phyloP scores from a whole-genome alignment of 306 rosid genomes.

The Trifolium subterraneum region DNA sequence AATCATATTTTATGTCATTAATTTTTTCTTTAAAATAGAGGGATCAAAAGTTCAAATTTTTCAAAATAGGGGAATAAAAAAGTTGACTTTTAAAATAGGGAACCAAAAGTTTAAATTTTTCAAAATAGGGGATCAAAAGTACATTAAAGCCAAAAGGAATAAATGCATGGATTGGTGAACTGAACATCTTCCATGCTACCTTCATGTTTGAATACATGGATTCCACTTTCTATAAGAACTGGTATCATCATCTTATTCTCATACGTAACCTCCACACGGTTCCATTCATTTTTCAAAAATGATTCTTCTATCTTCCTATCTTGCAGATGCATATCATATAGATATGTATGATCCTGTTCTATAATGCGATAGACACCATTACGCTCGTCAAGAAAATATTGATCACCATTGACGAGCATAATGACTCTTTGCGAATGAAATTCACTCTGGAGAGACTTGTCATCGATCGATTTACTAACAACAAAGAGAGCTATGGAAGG shows the following conservation, averaged over 20 bases:
- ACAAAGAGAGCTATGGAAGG: neutral
- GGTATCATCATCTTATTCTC: neutral
- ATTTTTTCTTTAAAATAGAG: too few species aligned
- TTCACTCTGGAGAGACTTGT: neutral
- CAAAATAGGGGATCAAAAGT: too few species aligned
- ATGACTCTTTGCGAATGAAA: neutral
- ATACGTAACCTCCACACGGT: neutral
- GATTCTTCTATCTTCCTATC: neutral
- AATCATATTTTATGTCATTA: too few species aligned
- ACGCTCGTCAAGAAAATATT: neutral
- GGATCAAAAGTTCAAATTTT: too few species aligned
- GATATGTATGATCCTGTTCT: neutral
- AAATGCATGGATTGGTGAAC: neutral
- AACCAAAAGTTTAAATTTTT: too few species aligned
- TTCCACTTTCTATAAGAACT: neutral
- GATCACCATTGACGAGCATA: neutral
- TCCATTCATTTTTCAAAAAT: neutral
- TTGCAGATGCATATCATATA: neutral
- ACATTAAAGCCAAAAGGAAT: too few species aligned
- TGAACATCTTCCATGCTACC: neutral
- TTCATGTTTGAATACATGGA: neutral
- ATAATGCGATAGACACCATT: neutral
- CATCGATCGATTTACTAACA: neutral
- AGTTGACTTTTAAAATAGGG: too few species aligned
- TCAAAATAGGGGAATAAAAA: too few species aligned